A percentile compares a stretch with the other conserved stretches of the same genome.
Evolutionary conservation across 495 filamentous ascomycete genomes (phyloP).

Genomic region (Aspergillus cavernicola): DNA sequence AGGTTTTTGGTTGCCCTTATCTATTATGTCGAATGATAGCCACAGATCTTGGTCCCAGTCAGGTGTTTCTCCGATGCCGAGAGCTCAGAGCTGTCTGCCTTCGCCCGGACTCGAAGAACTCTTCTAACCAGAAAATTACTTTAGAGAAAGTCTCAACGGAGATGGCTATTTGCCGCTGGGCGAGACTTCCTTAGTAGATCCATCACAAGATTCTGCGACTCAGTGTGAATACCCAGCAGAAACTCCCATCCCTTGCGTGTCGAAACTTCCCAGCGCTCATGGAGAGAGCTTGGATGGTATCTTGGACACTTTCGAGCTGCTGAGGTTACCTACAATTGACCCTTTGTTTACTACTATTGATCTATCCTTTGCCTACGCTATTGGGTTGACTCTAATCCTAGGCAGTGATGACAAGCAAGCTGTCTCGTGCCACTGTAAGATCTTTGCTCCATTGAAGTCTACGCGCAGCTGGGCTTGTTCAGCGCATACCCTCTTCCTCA

Average conservation of each 20-base stretch:
- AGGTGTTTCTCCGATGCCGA: neutral
- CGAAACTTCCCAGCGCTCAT: neutral
- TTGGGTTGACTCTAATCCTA: neutral
- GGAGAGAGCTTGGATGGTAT: neutral
- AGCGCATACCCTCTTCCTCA: constrained; percentile 16
- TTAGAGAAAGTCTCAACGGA: neutral
- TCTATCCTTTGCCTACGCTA: neutral
- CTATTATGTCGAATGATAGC: constrained; percentile 3
- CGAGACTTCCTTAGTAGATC: neutral
- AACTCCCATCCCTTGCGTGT: neutral
- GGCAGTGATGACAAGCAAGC: constrained; percentile 13
- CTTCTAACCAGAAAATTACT: neutral
- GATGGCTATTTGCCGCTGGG: neutral
- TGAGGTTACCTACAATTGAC: neutral
- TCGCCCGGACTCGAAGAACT: neutral
- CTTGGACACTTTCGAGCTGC: neutral
- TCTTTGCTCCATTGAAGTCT: constrained; percentile 15
- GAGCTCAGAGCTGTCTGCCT: neutral
- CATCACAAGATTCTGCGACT: neutral
- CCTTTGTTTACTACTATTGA: neutral
- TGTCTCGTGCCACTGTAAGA: constrained; percentile 9
- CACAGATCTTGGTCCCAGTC: neutral
- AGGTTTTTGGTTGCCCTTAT: constrained; percentile 4
- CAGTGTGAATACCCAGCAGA: neutral
- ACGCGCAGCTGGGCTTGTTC: constrained; percentile 5